Percentiles rank a stretch among this genome's conserved stretches.
Evolutionary conservation across 257 asterid genomes (phyloP).

Genomic region (Gentiana macrophylla): DNA sequence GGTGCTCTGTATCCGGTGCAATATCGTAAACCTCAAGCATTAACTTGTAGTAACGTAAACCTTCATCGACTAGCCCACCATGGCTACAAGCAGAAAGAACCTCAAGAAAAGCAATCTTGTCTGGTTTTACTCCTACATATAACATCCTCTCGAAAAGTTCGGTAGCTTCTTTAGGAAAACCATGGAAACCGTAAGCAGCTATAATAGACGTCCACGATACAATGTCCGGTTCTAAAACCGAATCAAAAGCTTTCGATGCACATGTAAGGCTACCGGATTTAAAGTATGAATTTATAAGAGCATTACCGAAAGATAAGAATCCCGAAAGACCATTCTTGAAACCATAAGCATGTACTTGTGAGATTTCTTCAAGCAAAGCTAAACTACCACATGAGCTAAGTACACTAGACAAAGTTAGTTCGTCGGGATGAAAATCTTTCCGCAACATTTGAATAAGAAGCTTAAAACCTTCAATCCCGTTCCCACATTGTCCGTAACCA

Average conservation of each 20-base stretch:
- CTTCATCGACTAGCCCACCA: constrained; percentile 23
- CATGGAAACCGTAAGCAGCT: constrained; percentile 29
- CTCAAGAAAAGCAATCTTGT: constrained; percentile 22
- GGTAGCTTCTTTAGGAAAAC: constrained; percentile 21
- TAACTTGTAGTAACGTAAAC: constrained; percentile 22
- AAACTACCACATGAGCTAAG: constrained; percentile 26
- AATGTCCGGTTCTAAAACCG: constrained; percentile 21
- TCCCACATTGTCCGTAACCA: constrained; percentile 25
- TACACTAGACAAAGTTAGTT: constrained; percentile 22
- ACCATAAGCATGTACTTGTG: constrained; percentile 20
- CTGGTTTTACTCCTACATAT: constrained; percentile 20
- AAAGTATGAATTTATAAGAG: constrained; percentile 23
- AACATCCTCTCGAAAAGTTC: constrained; percentile 23
- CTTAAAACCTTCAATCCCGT: constrained; percentile 17
- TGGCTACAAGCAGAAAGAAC: constrained; percentile 33
- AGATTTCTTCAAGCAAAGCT: constrained; percentile 14
- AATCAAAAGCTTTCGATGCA: constrained; percentile 18
- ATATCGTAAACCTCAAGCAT: constrained; percentile 20
- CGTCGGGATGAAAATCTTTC: constrained; percentile 22
- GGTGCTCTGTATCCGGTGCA: constrained; percentile 20
- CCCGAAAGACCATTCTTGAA: constrained; percentile 16
- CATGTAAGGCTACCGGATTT: constrained; percentile 19
- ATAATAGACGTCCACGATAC: constrained; percentile 30
- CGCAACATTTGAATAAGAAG: constrained; percentile 22
- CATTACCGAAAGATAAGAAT: constrained; percentile 20